A percentile compares a stretch with the other conserved stretches of the same genome.
phyloP scores from a whole-genome alignment of 345 rosid genomes.

The Brassica rapa region DNA sequence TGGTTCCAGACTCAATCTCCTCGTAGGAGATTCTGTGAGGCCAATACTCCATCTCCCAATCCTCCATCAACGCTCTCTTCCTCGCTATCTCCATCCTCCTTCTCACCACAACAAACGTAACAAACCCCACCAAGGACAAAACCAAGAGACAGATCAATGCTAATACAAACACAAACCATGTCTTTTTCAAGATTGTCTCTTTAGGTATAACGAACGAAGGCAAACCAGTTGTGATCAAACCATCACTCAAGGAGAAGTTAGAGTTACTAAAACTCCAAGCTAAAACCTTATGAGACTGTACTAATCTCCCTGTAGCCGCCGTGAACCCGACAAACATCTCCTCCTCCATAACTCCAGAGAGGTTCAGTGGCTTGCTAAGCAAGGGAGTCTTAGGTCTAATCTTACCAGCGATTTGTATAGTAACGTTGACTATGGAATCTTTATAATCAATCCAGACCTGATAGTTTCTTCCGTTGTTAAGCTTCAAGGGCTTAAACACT shows the following conservation, averaged over 20 bases:
- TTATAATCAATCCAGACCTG: slow-evolving; percentile 81
- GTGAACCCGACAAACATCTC: slow-evolving; percentile 81
- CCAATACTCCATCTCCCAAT: slow-evolving; percentile 94
- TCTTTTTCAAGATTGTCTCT: slow-evolving; percentile 41
- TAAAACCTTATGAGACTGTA: slow-evolving; percentile 64
- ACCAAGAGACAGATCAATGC: slow-evolving; percentile 44
- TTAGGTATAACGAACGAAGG: slow-evolving; percentile 68
- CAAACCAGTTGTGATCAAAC: slow-evolving; percentile 59
- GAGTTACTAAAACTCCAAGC: slow-evolving; percentile 81
- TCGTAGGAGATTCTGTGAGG: slow-evolving; percentile 63
- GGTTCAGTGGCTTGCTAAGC: slow-evolving; percentile 48
- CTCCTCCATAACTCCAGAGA: slow-evolving; percentile 60
- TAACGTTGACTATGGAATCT: slow-evolving; percentile 46
- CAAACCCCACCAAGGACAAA: slow-evolving; percentile 36
- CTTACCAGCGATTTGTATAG: slow-evolving; percentile 43
- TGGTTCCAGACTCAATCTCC: slow-evolving; percentile 63
- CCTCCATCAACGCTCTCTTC: slow-evolving; percentile 68
- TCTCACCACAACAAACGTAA: slow-evolving; percentile 44
- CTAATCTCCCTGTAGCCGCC: slow-evolving; percentile 60
- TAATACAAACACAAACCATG: slow-evolving; percentile 55
- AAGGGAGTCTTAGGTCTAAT: slow-evolving; percentile 49
- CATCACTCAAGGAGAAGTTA: slow-evolving; percentile 53
- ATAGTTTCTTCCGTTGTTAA: slow-evolving; percentile 71
- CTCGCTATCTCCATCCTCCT: slow-evolving; percentile 48
- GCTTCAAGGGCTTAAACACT: slow-evolving; percentile 51